phyloP scores from a whole-genome alignment of 2,329 filamentous ascomycete genomes.

The Fusarium setosum region DNA sequence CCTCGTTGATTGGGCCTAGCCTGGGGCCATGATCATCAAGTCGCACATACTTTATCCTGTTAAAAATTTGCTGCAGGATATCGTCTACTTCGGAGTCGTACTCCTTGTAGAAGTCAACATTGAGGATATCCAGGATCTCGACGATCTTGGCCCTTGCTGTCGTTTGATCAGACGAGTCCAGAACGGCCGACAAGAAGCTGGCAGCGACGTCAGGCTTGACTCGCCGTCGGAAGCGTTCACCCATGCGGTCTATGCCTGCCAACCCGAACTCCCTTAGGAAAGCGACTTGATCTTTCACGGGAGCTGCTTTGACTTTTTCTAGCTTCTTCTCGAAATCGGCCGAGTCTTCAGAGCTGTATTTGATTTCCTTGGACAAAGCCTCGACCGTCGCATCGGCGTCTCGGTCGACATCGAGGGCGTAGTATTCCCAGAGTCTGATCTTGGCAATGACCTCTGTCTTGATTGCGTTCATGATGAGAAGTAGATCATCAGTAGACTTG shows the following conservation, averaged over 20 bases:
- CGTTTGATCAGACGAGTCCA: slow-evolving; percentile 72
- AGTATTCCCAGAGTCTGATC: slow-evolving; percentile 93
- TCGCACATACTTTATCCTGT: slow-evolving; percentile 93
- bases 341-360: slow-evolving; percentile 62
- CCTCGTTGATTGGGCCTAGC: slow-evolving; percentile 79
- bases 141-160: slow-evolving; percentile 66
- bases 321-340: slow-evolving; percentile 49
- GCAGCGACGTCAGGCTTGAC: slow-evolving; percentile 78
- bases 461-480: slow-evolving; percentile 84
- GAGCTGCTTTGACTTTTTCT: slow-evolving; percentile 59
- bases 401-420: slow-evolving; percentile 82
- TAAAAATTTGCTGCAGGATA: slow-evolving; percentile 91
- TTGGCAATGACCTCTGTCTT: slow-evolving; percentile 83
- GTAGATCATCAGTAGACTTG: slow-evolving; percentile 76
- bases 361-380: slow-evolving; percentile 74
- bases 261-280: slow-evolving; percentile 79
- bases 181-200: slow-evolving; percentile 54
- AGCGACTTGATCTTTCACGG: slow-evolving; percentile 63
- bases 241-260: slow-evolving; percentile 77
- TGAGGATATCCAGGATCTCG: slow-evolving; percentile 82
- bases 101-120: slow-evolving; percentile 90
- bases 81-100: slow-evolving; percentile 86
- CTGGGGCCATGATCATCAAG: slow-evolving; percentile 94
- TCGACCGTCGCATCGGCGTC: slow-evolving; percentile 76
- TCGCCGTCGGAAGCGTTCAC: slow-evolving; percentile 80